Base-by-base conservation (phyloP, 2,329 filamentous ascomycete genomes). In the Paraphoma sp. region DNA sequence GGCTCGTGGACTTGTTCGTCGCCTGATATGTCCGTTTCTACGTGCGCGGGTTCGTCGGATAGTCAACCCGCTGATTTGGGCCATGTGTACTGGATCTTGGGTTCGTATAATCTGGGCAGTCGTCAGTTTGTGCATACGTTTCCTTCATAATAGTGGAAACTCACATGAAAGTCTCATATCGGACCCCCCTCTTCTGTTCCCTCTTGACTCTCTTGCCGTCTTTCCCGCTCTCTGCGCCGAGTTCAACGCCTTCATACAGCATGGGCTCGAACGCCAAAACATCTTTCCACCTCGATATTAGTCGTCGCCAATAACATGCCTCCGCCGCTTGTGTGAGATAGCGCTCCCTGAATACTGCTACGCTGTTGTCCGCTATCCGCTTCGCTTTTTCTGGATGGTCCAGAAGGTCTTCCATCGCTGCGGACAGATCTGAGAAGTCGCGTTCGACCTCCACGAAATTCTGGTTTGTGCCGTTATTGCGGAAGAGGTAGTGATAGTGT, bases 401-500 rank as follows among this genome's bases (percentile, higher is more conserved):
- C 14, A 75, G 55, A 10, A 74, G 61, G 23, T 75, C 70, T 28
- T 71, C 59, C 65, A 74, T 72, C 12, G 62, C 59, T 2, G 58
- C 47, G 30, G 63, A 57, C n/a, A 75, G 63, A 48, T 74, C 67
- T 2, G 67, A 69, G 53, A 73, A 75, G 53, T 75, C 69, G 57
- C 71, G 70, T 51, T 73, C 71, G 44, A 75, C 72, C 53, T 73
- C 67, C 48, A 75, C 71, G 33, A 70, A 71, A 51, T 74, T 74
- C 30, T 75, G 72, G 41, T 73, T 67, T 1, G 69, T 40, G 42
- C 72, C 71, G 36, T 60, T 60, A 50, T 62, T 62, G 45, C 56
- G 56, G 50, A 73, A 67, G 23, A 75, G 70, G 59, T 73, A 69
- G 62, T 71, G 69, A 59, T 74, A 66, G 57, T 70, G 70, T 45